Evolutionary conservation across 1,139 yeast genomes (phyloP), one percentile per base, ranked within the genome.

Genomic region (Casaregolazyma lundiana): DNA sequence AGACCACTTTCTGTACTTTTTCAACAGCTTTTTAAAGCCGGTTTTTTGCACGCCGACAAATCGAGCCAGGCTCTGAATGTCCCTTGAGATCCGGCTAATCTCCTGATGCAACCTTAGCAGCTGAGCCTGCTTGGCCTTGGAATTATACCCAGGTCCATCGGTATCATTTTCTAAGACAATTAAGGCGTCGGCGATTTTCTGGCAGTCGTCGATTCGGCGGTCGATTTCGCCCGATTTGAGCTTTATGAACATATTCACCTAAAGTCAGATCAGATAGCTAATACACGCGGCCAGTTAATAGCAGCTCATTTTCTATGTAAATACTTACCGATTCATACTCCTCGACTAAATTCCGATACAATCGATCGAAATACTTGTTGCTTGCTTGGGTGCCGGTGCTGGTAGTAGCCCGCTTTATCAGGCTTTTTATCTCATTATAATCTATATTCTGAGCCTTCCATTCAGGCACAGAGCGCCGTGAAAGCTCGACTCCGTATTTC

Each of bases 381-480:
- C 32, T 13, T 4, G 13, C 32, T 40, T 51, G 50, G 11, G 52
- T 32, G 38, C 39, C 35, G 36, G 29, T 43, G 30, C 41, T 62
- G 13, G 71, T 66, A 2, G 83, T 78, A 22, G 75, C 77, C 38
- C 64, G 57, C 57, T 79, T 75, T 50, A 85, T 84, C 41, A 76
- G 71, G 3, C 68, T 65, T 64, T 88, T 88, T 52, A 89, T 67
- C 46, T 81, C 86, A 56, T 86, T 83, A 64, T 90, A 90, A 61
- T 87, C 90, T 38, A 90, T 72, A 64, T 89, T 87, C 66, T 86
- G 83, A 53, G 79, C 77, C 59, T 77, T 77, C 97, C 97, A 90
- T 67, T 87, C 94, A 1, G 94, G 90, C 35, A 87, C 84, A 7
- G 96, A 84, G 56, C 88, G 74, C 53, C 77, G 79, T 44, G 77